Evolutionary conservation across 1,139 yeast species (phyloP).

Genomic region (Blastobotrys aristatus): DNA sequence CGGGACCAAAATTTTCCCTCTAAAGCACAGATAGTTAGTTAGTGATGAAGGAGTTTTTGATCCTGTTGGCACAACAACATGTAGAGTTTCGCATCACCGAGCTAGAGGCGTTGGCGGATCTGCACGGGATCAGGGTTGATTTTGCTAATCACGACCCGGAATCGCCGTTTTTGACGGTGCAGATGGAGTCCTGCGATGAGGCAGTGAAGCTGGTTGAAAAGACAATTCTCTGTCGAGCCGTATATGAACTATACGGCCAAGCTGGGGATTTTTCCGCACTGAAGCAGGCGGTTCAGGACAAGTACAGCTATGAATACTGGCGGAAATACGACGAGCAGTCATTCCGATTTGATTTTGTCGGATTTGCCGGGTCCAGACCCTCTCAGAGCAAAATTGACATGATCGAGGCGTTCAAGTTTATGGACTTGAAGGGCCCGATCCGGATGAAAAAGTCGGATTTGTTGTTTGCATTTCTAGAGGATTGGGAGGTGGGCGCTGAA

Average conservation of each 20-base stretch:
- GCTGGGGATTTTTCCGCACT: constrained; percentile 54
- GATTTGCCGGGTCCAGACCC: constrained; percentile 64
- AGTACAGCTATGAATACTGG: constrained; percentile 27
- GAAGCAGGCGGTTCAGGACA: constrained; percentile 48
- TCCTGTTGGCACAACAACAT: constrained; percentile 81
- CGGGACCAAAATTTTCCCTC: no score
- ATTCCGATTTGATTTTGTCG: constrained; percentile 78
- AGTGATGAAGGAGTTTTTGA: constrained; percentile 51
- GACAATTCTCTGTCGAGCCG: constrained; percentile 65
- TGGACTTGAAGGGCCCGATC: constrained; percentile 73
- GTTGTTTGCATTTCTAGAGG: constrained; percentile 67
- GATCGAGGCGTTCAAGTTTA: constrained; percentile 67
- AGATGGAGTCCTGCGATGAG: constrained; percentile 56
- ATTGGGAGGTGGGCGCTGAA: constrained; percentile 49
- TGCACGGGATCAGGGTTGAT: constrained; percentile 54
- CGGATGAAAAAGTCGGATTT: constrained; percentile 75
- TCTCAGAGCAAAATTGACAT: constrained; percentile 51
- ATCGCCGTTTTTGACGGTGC: constrained; percentile 66
- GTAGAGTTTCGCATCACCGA: constrained; percentile 77
- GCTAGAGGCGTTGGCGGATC: constrained; percentile 73
- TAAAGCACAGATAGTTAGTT: no score
- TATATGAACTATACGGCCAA: constrained; percentile 81
- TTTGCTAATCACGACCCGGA: constrained; percentile 52
- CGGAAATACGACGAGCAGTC: constrained; percentile 21
- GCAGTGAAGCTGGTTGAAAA: constrained; percentile 62